Conservation (phyloP, 352 stramenopile genomes). For the Peronospora farinosa region DNA sequence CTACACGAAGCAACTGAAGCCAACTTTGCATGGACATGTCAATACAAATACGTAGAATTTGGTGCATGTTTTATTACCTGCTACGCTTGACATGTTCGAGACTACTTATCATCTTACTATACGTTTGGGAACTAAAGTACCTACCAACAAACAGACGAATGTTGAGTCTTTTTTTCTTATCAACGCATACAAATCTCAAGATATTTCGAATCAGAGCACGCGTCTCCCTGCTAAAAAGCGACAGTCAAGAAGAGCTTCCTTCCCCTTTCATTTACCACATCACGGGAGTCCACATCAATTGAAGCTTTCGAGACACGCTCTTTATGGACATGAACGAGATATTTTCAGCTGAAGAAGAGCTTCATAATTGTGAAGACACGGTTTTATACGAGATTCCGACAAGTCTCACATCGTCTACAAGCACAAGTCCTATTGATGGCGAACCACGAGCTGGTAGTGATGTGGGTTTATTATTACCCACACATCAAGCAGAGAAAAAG, state of each 20-base stretch:
- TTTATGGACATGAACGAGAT: constrained; percentile 22
- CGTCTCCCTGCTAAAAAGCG: constrained; percentile 13
- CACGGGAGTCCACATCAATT: constrained; percentile 18
- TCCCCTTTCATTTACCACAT: constrained; percentile 6
- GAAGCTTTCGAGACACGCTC: constrained; percentile 3
- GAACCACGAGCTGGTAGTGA: constrained; percentile 19
- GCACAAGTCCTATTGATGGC: constrained; percentile 29
- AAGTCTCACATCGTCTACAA: constrained; percentile 36
- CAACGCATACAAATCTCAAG: constrained; percentile 1
- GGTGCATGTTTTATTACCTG: constrained; percentile 2
- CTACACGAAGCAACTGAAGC: background rate
- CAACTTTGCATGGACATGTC: constrained; percentile 6
- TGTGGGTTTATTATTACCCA: constrained; percentile 19
- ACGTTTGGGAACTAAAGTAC: background rate
- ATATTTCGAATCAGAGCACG: background rate
- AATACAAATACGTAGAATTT: constrained; percentile 7
- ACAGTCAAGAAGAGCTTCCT: constrained; percentile 8
- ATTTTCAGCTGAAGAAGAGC: constrained; percentile 20
- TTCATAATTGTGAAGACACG: constrained; percentile 22
- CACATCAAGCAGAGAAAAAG: constrained; percentile 20
- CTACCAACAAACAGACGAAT: background rate
- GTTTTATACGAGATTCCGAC: constrained; percentile 24
- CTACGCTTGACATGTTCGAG: constrained; percentile 18
- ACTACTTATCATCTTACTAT: background rate
- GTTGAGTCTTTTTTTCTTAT: background rate